These are phyloP conservation scores for Kazachstania psychrophila DNA, from an alignment of 805 yeast genomes.

Conservation along the genomic window DNA sequence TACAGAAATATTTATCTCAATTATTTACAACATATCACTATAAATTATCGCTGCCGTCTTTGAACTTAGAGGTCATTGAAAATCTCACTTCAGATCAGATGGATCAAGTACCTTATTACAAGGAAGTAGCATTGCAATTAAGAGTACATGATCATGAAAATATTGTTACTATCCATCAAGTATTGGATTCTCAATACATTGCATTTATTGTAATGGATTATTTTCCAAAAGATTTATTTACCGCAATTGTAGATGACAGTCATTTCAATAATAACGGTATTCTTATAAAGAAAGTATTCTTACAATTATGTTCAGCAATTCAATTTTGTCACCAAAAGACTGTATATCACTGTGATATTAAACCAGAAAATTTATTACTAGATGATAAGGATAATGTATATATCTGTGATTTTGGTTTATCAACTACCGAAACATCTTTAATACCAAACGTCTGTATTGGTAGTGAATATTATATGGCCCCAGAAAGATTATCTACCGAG, in stretches of 20 bases:
- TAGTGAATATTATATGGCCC: slow-evolving; percentile 86
- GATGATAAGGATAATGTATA: slow-evolving; percentile 45
- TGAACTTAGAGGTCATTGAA: slow-evolving; percentile 22
- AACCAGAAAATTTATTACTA: slow-evolving; percentile 88
- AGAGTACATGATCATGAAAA: slow-evolving; percentile 72
- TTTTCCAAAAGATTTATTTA: slow-evolving; percentile 76
- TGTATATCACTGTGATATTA: slow-evolving; percentile 89
- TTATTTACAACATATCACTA: slow-evolving; percentile 18
- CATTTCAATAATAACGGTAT: slow-evolving; percentile 46
- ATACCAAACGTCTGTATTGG: slow-evolving; percentile 76
- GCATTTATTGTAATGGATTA: slow-evolving; percentile 77
- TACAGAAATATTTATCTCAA: slow-evolving; percentile 22
- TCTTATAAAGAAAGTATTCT: slow-evolving; percentile 47
- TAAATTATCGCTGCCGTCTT: slow-evolving; percentile 17
- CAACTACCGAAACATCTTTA: slow-evolving; percentile 49
- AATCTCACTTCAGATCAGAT: slow-evolving; percentile 31
- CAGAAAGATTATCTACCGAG: slow-evolving; percentile 43
- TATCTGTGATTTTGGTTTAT: slow-evolving; percentile 84
- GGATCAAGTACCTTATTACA: slow-evolving; percentile 32
- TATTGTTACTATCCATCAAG: slow-evolving; percentile 65
- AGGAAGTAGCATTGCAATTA: slow-evolving; percentile 67
- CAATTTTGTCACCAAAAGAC: slow-evolving; percentile 72
- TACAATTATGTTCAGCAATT: slow-evolving; percentile 76
- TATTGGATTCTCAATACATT: slow-evolving; percentile 50
- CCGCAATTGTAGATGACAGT: slow-evolving; percentile 69